Percentiles rank a stretch among this genome's conserved stretches.
Conservation (phyloP, 2,329 filamentous ascomycete species). For the Cladosporium sphaerospermum region DNA sequence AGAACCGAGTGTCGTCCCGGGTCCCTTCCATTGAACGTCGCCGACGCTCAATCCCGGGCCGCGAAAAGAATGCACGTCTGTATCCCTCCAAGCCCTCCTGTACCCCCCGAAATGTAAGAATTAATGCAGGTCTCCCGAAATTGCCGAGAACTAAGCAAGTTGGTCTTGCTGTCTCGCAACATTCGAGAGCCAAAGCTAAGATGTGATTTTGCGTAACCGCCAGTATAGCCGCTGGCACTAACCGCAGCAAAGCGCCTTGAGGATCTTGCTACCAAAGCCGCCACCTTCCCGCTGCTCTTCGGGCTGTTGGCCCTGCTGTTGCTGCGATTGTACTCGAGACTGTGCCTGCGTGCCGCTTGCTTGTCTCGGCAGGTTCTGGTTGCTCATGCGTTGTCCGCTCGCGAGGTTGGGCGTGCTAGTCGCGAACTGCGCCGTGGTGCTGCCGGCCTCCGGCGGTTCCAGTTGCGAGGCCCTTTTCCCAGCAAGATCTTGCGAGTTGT, state of each 20-base stretch:
- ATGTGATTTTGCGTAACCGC: conserved; percentile 3
- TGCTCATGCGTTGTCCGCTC: conserved; percentile 11
- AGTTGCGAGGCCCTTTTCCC: conserved; percentile 68
- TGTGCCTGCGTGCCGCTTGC: conserved; percentile 30
- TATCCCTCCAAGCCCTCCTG: background rate
- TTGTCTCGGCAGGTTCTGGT: conserved; percentile 6
- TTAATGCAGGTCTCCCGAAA: conserved; percentile 3
- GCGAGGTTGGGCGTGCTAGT: conserved; percentile 66
- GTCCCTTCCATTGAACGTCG: background rate
- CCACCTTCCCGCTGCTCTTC: conserved; percentile 60
- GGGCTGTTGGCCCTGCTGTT: conserved; percentile 14
- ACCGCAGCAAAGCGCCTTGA: conserved; percentile 90
- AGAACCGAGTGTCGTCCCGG: background rate
- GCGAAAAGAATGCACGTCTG: conserved; percentile 4
- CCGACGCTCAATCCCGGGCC: background rate
- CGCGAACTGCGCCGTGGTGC: conserved; percentile 93
- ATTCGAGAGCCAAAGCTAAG: conserved; percentile 1
- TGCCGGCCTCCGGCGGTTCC: conserved; percentile 67
- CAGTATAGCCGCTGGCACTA: conserved; percentile 19
- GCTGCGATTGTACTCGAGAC: conserved; percentile 9
- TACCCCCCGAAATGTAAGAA: conserved; percentile 9
- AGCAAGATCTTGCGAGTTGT: conserved; percentile 25
- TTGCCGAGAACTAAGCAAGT: background rate
- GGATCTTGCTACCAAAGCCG: conserved; percentile 82
- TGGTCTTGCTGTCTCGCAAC: background rate